Evolutionary conservation across 768 basidiomycete species (phyloP).

Genomic region (Russula compacta): DNA sequence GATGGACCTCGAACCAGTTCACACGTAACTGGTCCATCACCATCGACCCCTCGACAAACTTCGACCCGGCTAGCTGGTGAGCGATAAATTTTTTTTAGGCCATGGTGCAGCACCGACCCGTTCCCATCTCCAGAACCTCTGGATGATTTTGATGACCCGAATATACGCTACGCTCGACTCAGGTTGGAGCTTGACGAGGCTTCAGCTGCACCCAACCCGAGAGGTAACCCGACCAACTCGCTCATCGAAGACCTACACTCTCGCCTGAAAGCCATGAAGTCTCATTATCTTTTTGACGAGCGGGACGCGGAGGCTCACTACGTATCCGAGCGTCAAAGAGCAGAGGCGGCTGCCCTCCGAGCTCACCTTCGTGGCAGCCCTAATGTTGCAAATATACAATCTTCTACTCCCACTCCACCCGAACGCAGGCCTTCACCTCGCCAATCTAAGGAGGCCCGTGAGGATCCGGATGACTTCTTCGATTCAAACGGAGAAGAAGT

Average conservation of each 20-base stretch:
- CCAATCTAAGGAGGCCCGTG: constrained; percentile 11
- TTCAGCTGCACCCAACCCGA: constrained; percentile 25
- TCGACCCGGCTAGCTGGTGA: constrained; percentile 2
- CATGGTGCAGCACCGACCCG: background rate
- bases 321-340: constrained; percentile 42
- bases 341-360: constrained; percentile 36
- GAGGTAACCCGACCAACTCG: constrained; percentile 24
- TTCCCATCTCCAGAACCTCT: background rate
- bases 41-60: background rate
- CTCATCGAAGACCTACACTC: constrained; percentile 34
- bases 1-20: background rate
- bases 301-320: constrained; percentile 55
- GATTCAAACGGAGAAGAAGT: constrained; percentile 40
- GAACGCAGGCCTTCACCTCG: background rate
- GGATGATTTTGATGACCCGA: constrained; percentile 37
- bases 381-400: background rate
- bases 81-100: background rate
- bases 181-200: constrained; percentile 47
- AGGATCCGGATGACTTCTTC: constrained; percentile 36
- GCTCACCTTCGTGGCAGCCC: constrained; percentile 31
- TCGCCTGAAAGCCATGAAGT: constrained; percentile 39
- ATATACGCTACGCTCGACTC: constrained; percentile 50
- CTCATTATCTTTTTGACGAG: constrained; percentile 64
- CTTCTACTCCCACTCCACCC: background rate
- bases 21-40: background rate